These are phyloP conservation scores for Mycena galopus DNA, from an alignment of 768 basidiomycete genomes.

Conservation along the genomic window DNA sequence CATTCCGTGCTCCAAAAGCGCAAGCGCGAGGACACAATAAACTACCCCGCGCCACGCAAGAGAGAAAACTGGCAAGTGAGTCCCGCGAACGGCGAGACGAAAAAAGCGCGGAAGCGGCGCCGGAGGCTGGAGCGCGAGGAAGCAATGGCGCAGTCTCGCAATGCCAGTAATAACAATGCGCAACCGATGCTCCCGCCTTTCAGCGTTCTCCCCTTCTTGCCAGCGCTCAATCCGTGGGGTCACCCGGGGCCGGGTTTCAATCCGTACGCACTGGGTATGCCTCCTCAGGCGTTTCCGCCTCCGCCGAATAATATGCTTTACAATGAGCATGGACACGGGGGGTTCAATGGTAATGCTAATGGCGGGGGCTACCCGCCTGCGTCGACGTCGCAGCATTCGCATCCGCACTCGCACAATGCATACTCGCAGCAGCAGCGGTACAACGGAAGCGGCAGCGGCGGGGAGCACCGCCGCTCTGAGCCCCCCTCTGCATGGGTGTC, in stretches of 20 bases:
- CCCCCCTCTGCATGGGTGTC: constrained; percentile 54
- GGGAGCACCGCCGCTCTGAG: not conserved
- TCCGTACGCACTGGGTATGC: constrained; percentile 18
- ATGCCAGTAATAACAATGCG: no score
- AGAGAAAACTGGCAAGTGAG: constrained; percentile 3
- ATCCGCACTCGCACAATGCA: not conserved
- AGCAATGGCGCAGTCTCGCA: constrained; percentile 38
- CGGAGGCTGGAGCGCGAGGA: constrained; percentile 53
- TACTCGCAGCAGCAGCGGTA: constrained; percentile 3
- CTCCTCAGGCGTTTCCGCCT: not conserved
- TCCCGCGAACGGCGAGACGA: constrained; percentile 30
- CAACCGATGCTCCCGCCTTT: constrained; percentile 15
- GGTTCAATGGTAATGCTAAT: no score
- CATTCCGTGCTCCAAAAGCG: constrained; percentile 29
- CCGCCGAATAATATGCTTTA: not conserved
- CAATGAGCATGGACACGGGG: not conserved
- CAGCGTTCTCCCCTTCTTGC: constrained; percentile 23
- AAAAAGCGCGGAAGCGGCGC: constrained; percentile 58
- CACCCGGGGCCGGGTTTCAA: constrained; percentile 22
- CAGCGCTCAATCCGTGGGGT: constrained; percentile 27
- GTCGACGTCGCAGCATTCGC: not conserved
- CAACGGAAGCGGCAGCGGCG: not conserved
- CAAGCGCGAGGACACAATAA: constrained; percentile 27
- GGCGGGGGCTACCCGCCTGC: no score
- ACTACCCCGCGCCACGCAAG: not conserved